Evolutionary conservation across 148 eudicot species (phyloP).

Genomic region (Rhododendron henanense): DNA sequence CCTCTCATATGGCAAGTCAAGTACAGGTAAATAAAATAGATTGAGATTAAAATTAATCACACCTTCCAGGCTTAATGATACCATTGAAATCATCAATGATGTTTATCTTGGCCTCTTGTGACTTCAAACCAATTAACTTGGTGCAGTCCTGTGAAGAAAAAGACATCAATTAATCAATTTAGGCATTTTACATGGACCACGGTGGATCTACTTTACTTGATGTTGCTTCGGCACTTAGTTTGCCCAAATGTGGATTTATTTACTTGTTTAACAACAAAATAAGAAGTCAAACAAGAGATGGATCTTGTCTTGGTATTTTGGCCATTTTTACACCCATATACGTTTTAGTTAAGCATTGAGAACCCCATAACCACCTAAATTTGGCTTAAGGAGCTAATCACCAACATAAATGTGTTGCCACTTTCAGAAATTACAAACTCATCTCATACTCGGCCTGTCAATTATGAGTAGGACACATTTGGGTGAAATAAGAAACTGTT

Average conservation of each 20-base stretch:
- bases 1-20: neutral
- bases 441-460: neutral
- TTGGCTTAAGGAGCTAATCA: neutral
- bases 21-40: neutral
- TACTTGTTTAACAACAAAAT: neutral
- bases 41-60: neutral
- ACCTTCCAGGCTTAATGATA: slow-evolving; percentile 78
- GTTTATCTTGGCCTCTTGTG: slow-evolving; percentile 32
- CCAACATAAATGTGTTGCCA: neutral
- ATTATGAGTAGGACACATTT: neutral
- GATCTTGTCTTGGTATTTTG: neutral
- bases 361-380: neutral
- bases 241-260: neutral
- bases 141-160: slow-evolving; percentile 28
- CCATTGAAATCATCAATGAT: slow-evolving; percentile 53
- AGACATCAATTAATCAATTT: neutral
- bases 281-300: neutral
- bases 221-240: neutral
- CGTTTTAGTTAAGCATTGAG: neutral
- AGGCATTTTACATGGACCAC: neutral
- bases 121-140: slow-evolving; percentile 42
- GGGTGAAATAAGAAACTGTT: neutral
- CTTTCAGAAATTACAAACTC: neutral
- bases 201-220: no score
- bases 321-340: neutral